A percentile compares a stretch with the other conserved stretches of the same genome.
phyloP scores from a whole-genome alignment of 1,284 basidiomycete genomes.

The Cutaneotrichosporon dermatis region DNA sequence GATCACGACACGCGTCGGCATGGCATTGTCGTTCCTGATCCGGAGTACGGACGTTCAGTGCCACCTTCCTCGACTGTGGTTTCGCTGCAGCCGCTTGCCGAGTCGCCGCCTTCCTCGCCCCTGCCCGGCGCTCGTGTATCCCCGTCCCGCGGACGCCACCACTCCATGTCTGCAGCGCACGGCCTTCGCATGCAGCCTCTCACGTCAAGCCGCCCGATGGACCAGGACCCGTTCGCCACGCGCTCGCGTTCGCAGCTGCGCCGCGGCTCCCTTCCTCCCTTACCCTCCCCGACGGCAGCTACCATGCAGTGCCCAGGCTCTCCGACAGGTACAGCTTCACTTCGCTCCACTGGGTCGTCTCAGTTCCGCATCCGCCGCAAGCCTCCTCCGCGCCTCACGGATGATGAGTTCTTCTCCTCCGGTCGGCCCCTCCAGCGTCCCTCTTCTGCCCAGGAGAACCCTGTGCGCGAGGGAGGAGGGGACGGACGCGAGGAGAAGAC shows the following conservation, averaged over 20 bases:
- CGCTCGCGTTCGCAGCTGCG: not conserved
- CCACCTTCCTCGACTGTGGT: not conserved
- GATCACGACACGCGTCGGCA: too few species aligned
- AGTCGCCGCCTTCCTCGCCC: not conserved
- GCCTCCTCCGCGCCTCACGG: constrained; percentile 3
- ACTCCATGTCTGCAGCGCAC: constrained; percentile 1
- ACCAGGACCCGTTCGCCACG: too few species aligned
- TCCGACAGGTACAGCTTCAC: not conserved
- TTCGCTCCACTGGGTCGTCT: constrained; percentile 1
- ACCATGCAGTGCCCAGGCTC: too few species aligned
- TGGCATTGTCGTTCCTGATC: too few species aligned
- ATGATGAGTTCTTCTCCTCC: not conserved
- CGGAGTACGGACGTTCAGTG: not conserved
- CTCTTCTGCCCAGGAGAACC: not conserved
- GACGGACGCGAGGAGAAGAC: not conserved
- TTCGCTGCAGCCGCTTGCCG: too few species aligned
- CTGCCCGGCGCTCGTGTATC: not conserved
- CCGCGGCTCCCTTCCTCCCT: not conserved
- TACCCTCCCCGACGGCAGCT: not conserved
- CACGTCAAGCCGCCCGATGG: too few species aligned
- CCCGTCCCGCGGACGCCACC: not conserved
- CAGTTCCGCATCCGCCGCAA: constrained; percentile 18
- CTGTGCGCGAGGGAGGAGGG: not conserved
- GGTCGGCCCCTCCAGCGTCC: not conserved
- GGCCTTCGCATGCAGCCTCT: not conserved